Conservation (phyloP, 2,329 filamentous ascomycete species). For the Diaporthe batatas region DNA sequence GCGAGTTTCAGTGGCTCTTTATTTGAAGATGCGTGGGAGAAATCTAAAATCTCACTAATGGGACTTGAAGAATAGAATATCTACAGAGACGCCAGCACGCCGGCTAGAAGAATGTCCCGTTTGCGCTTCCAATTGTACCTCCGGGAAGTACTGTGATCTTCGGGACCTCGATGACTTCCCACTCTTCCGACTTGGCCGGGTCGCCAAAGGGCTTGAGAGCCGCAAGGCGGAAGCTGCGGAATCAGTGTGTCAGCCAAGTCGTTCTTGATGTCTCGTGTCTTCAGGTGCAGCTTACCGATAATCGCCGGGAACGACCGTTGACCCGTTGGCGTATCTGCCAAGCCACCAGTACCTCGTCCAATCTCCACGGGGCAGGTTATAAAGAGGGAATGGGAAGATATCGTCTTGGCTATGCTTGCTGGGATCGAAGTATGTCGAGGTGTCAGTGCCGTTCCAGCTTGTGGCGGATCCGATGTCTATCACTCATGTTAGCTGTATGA, state of each 20-base stretch:
- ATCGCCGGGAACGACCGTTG: not conserved
- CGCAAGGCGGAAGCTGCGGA: not conserved
- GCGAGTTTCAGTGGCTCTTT: too few species aligned
- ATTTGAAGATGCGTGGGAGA: not conserved
- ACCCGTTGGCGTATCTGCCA: slow-evolving; percentile 21
- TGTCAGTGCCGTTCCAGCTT: slow-evolving; percentile 15
- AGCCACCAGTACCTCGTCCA: slow-evolving; percentile 31
- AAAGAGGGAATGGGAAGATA: slow-evolving; percentile 3
- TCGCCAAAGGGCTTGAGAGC: slow-evolving; percentile 13
- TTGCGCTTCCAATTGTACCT: slow-evolving; percentile 11
- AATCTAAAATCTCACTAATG: not conserved
- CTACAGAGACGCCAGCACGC: not conserved
- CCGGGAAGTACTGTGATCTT: slow-evolving; percentile 16
- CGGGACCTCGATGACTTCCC: not conserved
- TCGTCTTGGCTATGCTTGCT: not conserved
- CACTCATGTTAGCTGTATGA: not conserved
- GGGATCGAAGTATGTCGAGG: not conserved
- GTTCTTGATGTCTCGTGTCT: accelerated
- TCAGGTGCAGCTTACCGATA: slow-evolving; percentile 2
- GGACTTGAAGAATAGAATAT: not conserved
- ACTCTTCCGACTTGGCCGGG: not conserved
- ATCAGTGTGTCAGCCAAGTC: not conserved
- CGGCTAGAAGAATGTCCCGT: not conserved
- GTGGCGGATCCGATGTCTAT: slow-evolving; percentile 5
- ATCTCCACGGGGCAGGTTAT: not conserved